Evolutionary conservation across 129 eudicot genomes (phyloP), one percentile per base, ranked within the genome.

Genomic region (Ambrosia artemisiifolia): DNA sequence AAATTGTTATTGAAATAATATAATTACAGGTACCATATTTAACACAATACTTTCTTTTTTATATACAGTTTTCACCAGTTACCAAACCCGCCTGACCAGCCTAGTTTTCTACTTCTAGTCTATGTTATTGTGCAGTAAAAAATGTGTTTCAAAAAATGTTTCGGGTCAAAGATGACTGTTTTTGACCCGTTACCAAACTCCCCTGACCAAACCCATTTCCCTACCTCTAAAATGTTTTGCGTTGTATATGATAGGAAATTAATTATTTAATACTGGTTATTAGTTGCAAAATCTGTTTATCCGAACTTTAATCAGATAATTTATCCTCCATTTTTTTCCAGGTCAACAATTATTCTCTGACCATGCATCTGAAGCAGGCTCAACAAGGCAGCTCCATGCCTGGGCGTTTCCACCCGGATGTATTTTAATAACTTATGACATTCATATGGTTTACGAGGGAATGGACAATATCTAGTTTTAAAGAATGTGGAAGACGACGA

Each of bases 361-460:
- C 91, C n/a, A 81, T 90, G 99, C 99, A 94, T 75, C 92, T 94
- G 40, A 94, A 90, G 97, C 99, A 90, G 79, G 99, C 99, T 75
- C 96, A 94, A 50, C 99, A 90, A 56, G 84, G 80, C 75, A 90
- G 83, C 83, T 83, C 95, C 30, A 73, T 94, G 49, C 90, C 98
- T 0, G 89, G 98, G 75, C 90, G 92, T 57, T 94, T 87, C 75
- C 83, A 94, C 76, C 98, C 96, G 34, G 98, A 94, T 75, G 91
- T 90, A 65, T 94, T 90, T 78, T 94, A 90, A 71, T 49, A 35
- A 51, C 53, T 17, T 7, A 36, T 40, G 0, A 42, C 44, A 8
- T 1, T 7, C 17, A n/a, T 20, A 57, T 44, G 11, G 59, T 13
- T 59, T 12, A 59, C 18, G 5, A 14, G 19, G 18, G 7, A 48